These are phyloP conservation scores for Skeletonema grethae DNA, from an alignment of 108 stramenopile species.

Conservation along the genomic window DNA sequence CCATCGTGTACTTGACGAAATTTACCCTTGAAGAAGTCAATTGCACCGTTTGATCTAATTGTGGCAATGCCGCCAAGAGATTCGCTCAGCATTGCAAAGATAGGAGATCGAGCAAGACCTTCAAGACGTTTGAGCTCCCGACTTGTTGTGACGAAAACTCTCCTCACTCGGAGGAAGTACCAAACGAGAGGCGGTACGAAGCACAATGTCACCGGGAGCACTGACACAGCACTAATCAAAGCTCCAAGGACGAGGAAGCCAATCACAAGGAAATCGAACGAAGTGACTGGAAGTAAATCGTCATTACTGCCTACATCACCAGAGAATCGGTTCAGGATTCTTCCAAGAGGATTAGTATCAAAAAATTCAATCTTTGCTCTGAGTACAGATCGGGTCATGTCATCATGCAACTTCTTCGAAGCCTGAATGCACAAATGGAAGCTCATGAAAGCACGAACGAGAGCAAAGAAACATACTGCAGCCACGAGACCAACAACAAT, in stretches of 20 bases:
- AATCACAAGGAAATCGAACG: slow-evolving; percentile 79
- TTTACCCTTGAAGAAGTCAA: slow-evolving; percentile 61
- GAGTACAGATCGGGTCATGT: slow-evolving; percentile 78
- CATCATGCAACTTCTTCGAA: slow-evolving; percentile 75
- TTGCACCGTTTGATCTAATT: slow-evolving; percentile 79
- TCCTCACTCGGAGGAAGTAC: slow-evolving; percentile 69
- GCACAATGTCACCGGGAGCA: slow-evolving; percentile 70
- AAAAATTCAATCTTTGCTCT: slow-evolving; percentile 88
- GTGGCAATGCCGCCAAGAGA: slow-evolving; percentile 86
- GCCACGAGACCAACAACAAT: slow-evolving; percentile 52
- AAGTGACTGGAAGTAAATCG: slow-evolving; percentile 69
- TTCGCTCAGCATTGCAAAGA: slow-evolving; percentile 89
- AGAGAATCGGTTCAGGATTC: slow-evolving; percentile 80
- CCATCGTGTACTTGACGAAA: slow-evolving; percentile 76
- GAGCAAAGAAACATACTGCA: slow-evolving; percentile 49
- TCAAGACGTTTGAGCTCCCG: slow-evolving; percentile 88
- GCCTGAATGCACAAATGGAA: slow-evolving; percentile 65
- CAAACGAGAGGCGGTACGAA: slow-evolving; percentile 70
- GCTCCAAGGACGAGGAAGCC: slow-evolving; percentile 71
- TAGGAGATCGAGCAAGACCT: slow-evolving; percentile 82
- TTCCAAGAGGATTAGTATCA: slow-evolving; percentile 91
- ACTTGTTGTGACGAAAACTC: slow-evolving; percentile 73
- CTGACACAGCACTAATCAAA: slow-evolving; percentile 63
- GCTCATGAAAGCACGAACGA: slow-evolving; percentile 54
- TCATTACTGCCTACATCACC: slow-evolving; percentile 79